Conservation (phyloP, 2,329 filamentous ascomycete genomes). For the Thielaviopsis euricoi region DNA sequence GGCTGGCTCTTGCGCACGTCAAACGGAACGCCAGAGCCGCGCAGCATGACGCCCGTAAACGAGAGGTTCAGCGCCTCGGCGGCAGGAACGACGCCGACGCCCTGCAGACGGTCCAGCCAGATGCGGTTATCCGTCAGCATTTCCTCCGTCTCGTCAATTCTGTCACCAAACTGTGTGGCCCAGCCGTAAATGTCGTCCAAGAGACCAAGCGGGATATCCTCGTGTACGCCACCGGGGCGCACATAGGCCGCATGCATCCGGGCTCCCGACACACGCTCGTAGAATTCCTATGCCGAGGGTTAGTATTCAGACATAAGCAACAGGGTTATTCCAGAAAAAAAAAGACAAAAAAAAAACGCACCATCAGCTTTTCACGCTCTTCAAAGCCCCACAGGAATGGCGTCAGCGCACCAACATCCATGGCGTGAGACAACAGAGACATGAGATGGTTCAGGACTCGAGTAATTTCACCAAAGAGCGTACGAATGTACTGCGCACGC, state of each 20-base stretch:
- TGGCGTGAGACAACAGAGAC: constrained; percentile 91
- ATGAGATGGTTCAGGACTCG: constrained; percentile 93
- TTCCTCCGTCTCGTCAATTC: constrained; percentile 97
- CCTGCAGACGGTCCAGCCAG: constrained; percentile 88
- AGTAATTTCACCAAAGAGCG: constrained; percentile 88
- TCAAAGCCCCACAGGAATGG: constrained; percentile 99
- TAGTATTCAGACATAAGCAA: not conserved
- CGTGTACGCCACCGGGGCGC: constrained; percentile 86
- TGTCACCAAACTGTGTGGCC: constrained; percentile 97
- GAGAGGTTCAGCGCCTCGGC: constrained; percentile 92
- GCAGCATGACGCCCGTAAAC: constrained; percentile 95
- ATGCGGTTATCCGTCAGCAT: constrained; percentile 98
- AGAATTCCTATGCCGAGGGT: constrained; percentile 68
- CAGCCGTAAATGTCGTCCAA: constrained; percentile 99
- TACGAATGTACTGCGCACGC: constrained; percentile 92
- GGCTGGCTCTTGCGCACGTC: constrained; percentile 93
- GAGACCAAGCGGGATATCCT: constrained; percentile 84
- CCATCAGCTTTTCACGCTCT: constrained; percentile 99
- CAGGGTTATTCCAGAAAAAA: no score
- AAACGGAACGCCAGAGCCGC: constrained; percentile 89
- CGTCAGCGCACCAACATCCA: constrained; percentile 96
- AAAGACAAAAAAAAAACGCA: constrained; percentile 27
- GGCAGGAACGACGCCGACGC: constrained; percentile 79
- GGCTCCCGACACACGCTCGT: constrained; percentile 95
- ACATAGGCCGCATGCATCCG: constrained; percentile 96